Evolutionary conservation across 176 grass and related monocot genomes (phyloP).

Genomic region (Puya raimondii): DNA sequence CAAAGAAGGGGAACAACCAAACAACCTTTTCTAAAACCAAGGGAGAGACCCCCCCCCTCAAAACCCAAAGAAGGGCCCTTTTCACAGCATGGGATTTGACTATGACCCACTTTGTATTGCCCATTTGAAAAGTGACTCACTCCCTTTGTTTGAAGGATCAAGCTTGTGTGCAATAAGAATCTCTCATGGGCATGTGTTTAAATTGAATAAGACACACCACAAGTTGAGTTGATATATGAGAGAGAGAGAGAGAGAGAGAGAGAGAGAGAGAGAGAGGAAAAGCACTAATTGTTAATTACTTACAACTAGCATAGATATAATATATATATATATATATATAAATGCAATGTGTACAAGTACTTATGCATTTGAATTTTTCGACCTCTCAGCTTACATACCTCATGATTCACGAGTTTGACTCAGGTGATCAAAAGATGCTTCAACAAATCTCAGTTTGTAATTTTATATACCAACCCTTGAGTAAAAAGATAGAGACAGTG

Average conservation of each 20-base stretch:
- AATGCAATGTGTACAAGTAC: too few species aligned
- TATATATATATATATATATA: too few species aligned
- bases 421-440: too few species aligned
- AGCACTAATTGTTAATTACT: constrained; percentile 5
- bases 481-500: too few species aligned
- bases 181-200: background rate
- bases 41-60: background rate
- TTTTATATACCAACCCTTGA: too few species aligned
- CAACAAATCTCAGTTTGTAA: too few species aligned
- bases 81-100: constrained; percentile 50
- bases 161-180: background rate
- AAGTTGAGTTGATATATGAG: background rate
- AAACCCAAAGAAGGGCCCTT: constrained; percentile 35
- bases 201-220: background rate
- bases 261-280: background rate
- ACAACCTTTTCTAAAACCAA: constrained; percentile 35
- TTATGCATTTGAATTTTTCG: too few species aligned
- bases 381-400: too few species aligned
- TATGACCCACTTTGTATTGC: constrained; percentile 9
- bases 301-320: too few species aligned
- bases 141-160: constrained; percentile 17
- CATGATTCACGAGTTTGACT: too few species aligned
- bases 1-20: constrained; percentile 37
- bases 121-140: constrained; percentile 11
- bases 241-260: background rate